A percentile compares a stretch with the other conserved stretches of the same genome.
phyloP scores from a whole-genome alignment of 192 early-diverging fungal species.

The Mortierella hygrophila region DNA sequence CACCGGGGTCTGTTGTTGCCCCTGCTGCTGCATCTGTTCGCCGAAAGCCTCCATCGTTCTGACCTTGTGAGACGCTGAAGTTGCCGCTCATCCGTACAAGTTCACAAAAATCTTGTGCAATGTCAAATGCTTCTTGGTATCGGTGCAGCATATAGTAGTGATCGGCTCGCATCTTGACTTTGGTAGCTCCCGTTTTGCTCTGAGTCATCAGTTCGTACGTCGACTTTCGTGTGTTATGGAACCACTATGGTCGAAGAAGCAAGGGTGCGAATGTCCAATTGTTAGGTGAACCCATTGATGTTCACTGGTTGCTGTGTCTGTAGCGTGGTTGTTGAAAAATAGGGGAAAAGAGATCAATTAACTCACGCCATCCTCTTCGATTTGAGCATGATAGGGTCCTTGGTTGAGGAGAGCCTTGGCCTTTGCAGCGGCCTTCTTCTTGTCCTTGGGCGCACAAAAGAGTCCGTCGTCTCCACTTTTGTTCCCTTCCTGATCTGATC shows the following conservation, averaged over 20 bases:
- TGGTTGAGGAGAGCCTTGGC: conserved; percentile 11
- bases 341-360: not conserved
- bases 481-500: conserved; percentile 31
- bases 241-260: conserved; percentile 23
- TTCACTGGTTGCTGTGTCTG: not conserved
- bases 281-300: not conserved
- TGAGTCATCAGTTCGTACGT: conserved; percentile 30
- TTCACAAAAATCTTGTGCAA: conserved; percentile 31
- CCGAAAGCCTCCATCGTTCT: not conserved
- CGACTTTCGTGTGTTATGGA: conserved; percentile 24
- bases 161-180: conserved; percentile 49
- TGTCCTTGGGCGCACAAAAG: conserved; percentile 37
- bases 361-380: conserved; percentile 43
- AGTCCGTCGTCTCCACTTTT: conserved; percentile 13
- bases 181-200: conserved; percentile 46
- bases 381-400: conserved; percentile 36
- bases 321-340: not conserved
- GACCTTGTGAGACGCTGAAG: not conserved
- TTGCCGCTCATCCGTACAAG: conserved; percentile 12
- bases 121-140: conserved; percentile 42
- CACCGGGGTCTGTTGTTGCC: not conserved
- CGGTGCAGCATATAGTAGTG: conserved; percentile 46
- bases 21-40: not conserved
- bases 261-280: not conserved
- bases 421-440: conserved; percentile 1